Evolutionary conservation across 1,284 basidiomycete genomes (phyloP).

Genomic region (Takashimella koratensis): DNA sequence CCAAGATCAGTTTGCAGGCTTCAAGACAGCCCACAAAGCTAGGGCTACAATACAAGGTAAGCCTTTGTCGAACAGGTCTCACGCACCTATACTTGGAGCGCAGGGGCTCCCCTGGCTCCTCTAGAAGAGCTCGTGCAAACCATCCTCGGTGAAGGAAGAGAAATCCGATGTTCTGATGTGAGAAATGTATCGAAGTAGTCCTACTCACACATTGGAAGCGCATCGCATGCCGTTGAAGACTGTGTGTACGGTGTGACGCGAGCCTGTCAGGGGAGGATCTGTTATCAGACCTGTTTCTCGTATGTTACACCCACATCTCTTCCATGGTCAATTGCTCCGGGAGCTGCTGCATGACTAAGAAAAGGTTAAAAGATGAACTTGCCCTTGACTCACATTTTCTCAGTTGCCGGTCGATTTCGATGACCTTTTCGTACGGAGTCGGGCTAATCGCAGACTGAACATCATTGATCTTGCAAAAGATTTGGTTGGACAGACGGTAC

Average conservation of each 20-base stretch:
- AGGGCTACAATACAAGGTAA: no score
- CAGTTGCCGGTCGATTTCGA: slow-evolving; percentile 14
- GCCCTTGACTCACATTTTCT: slow-evolving; percentile 14
- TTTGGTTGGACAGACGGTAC: slow-evolving; percentile 8
- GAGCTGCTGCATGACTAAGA: slow-evolving; percentile 10
- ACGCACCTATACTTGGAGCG: slow-evolving; percentile 15
- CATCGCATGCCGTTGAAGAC: slow-evolving; percentile 5
- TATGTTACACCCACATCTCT: slow-evolving; percentile 2
- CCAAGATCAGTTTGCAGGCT: slow-evolving; percentile 16
- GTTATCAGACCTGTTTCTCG: slow-evolving; percentile 2
- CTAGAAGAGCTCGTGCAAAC: slow-evolving; percentile 26
- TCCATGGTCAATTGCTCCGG: slow-evolving; percentile 9
- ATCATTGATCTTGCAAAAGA: slow-evolving; percentile 18
- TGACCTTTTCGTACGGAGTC: slow-evolving; percentile 14
- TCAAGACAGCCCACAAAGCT: slow-evolving; percentile 25
- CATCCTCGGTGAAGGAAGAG: slow-evolving; percentile 26
- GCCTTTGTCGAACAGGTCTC: not conserved
- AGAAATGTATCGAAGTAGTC: not conserved
- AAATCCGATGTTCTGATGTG: slow-evolving; percentile 2
- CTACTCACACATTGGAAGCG: slow-evolving; percentile 8
- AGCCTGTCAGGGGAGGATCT: slow-evolving; percentile 1
- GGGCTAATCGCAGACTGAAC: slow-evolving; percentile 15
- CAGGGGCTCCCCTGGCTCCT: slow-evolving; percentile 25
- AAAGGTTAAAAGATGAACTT: not conserved
- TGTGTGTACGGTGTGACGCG: slow-evolving; percentile 4